Conservation (phyloP, 768 basidiomycete genomes). For the Hebeloma cylindrosporum region DNA sequence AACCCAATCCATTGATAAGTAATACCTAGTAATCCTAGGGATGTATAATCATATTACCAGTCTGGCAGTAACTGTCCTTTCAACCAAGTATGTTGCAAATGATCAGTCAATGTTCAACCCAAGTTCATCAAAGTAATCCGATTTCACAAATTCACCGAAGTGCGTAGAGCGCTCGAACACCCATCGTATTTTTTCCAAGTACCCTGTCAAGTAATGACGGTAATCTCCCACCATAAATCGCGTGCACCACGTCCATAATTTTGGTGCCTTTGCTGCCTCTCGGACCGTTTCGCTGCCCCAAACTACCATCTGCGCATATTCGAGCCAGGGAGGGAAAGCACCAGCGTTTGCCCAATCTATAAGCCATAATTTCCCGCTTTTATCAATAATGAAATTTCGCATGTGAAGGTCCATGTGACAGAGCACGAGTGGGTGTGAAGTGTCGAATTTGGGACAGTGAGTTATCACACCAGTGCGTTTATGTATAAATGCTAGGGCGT, state of each 20-base stretch:
- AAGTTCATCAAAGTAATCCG: constrained; percentile 1
- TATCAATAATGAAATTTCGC: constrained; percentile 4
- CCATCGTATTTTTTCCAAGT: background rate
- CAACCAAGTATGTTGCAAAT: too few relatives aligned
- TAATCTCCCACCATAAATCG: background rate
- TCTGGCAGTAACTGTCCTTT: too few relatives aligned
- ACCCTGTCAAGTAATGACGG: background rate
- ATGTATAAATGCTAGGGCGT: too few relatives aligned
- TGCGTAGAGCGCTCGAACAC: background rate
- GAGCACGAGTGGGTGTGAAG: background rate
- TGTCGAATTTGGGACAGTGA: constrained; percentile 5
- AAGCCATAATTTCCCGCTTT: constrained; percentile 1
- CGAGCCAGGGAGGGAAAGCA: constrained; percentile 3
- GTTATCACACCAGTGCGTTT: too few relatives aligned
- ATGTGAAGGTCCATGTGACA: constrained; percentile 4
- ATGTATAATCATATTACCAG: too few relatives aligned
- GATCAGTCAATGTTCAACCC: constrained; percentile 2
- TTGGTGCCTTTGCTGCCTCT: background rate
- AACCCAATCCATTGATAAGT: too few relatives aligned
- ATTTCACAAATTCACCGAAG: background rate
- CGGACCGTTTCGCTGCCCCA: too few relatives aligned
- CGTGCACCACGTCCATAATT: background rate
- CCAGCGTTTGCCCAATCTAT: constrained; percentile 4
- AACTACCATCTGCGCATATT: background rate
- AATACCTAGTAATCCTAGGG: too few relatives aligned